Evolutionary conservation across 1,284 basidiomycete species (phyloP).

Genomic region (Malassezia nana): DNA sequence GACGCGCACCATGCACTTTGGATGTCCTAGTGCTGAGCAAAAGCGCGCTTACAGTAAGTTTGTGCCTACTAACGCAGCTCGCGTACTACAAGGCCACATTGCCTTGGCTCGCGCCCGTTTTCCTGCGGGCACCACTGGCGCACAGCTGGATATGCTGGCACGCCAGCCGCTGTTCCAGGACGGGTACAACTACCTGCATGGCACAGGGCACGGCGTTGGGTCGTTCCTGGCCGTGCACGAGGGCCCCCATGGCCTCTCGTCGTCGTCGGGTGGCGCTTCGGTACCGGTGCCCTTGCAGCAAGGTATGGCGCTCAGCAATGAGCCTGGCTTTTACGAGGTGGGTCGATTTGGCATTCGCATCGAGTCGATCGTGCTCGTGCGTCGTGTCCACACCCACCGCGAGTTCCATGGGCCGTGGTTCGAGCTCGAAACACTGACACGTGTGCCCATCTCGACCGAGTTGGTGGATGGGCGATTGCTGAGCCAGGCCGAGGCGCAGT

Average conservation of each 20-base stretch:
- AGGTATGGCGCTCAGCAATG: slow-evolving; percentile 37
- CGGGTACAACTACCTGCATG: slow-evolving; percentile 35
- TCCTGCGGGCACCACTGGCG: slow-evolving; percentile 38
- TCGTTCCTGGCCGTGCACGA: slow-evolving; percentile 40
- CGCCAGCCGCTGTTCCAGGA: slow-evolving; percentile 37
- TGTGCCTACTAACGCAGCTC: slow-evolving; percentile 14
- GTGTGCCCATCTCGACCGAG: slow-evolving; percentile 38
- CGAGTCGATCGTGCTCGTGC: slow-evolving; percentile 35
- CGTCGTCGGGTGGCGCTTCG: slow-evolving; percentile 27
- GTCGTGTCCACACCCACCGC: slow-evolving; percentile 25
- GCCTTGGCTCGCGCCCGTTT: slow-evolving; percentile 29
- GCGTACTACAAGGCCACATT: slow-evolving; percentile 42
- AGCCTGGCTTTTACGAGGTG: slow-evolving; percentile 39
- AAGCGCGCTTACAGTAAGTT: slow-evolving; percentile 29
- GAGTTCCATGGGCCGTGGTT: slow-evolving; percentile 42
- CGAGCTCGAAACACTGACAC: slow-evolving; percentile 48
- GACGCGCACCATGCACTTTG: slow-evolving; percentile 43
- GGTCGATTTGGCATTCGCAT: slow-evolving; percentile 41
- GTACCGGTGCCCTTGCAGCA: slow-evolving; percentile 25
- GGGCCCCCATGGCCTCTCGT: slow-evolving; percentile 35
- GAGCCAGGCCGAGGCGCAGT: slow-evolving; percentile 31
- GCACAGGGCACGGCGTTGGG: slow-evolving; percentile 42
- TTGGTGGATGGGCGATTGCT: slow-evolving; percentile 44
- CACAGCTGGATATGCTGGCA: slow-evolving; percentile 34
- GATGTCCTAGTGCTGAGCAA: slow-evolving; percentile 33